Base-by-base conservation (phyloP, 768 basidiomycete genomes). In the Fomitopsis pulvina region DNA sequence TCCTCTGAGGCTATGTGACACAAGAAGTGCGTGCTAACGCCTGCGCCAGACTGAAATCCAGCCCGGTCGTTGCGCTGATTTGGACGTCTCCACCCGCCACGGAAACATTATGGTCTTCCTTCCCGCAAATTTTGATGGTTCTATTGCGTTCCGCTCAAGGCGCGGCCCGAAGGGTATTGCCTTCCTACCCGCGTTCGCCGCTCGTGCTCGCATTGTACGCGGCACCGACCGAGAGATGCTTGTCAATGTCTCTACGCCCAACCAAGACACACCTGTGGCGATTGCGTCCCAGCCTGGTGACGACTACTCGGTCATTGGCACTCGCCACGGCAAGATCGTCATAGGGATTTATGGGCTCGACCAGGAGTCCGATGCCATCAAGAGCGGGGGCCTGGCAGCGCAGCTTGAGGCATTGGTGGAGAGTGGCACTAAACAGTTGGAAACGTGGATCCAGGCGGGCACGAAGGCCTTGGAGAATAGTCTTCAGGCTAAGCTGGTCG, bases 271-370 rank as follows among this genome's bases (percentile, higher is more conserved):
- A 11, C 8, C 5, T 12, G 25, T 12, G 21, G 25, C 20, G 26
- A 9, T 6, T 11, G 25, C 26, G 3, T 5, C 8, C 7, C 45
- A 46, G 32, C n/a, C 28, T 12, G 47, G 40, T 4, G 30, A 34
- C 29, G 53, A 59, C 47, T 48, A 43, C 27, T 49, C 42, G 26
- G 30, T 54, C 32, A 48, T 55, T 18, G 46, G 58, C 40, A 54
- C 58, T 18, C 50, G 51, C 3, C 46, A 54, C 29, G 58, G 58
- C 8, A 52, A 52, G 41, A 30, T 59, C 28, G 44, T 44, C 30
- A 34, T 59, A 14, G 58, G 58, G 21, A 47, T 59, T 41, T 56
- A 55, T 30, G 58, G 58, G 20, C 11, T 52, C 27, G 58, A 59
- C 42, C 6, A 8, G 47, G 16, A 22, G 14, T 21, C 29, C 3